Evolutionary conservation across 352 stramenopile genomes (phyloP).

Genomic region (Globisporangium solare): DNA sequence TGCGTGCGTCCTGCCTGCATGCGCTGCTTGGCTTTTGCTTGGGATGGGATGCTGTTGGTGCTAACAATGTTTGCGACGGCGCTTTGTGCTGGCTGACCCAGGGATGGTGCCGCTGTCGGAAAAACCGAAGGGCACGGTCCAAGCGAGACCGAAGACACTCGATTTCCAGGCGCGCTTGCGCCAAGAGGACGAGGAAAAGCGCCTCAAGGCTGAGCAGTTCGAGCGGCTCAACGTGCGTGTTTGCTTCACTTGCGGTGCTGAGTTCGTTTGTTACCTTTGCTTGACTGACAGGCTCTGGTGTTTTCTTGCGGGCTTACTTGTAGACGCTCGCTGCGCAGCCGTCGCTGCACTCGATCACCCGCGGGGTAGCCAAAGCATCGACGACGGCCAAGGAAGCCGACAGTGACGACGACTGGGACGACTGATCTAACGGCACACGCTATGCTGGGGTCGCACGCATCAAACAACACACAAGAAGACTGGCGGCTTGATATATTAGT

Average conservation of each 20-base stretch:
- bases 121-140: constrained; percentile 31
- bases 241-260: background rate
- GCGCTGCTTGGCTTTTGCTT: background rate
- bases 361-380: background rate
- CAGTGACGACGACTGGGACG: constrained; percentile 82
- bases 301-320: constrained; percentile 4
- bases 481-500: constrained; percentile 41
- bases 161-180: constrained; percentile 59
- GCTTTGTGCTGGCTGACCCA: constrained; percentile 8
- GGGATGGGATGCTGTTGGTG: background rate
- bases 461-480: constrained; percentile 6
- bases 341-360: constrained; percentile 50
- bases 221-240: constrained; percentile 63
- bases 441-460: no score
- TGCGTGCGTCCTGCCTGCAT: constrained; percentile 19
- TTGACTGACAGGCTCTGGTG: background rate
- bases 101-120: constrained; percentile 65
- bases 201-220: constrained; percentile 55
- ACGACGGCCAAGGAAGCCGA: constrained; percentile 29
- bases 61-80: constrained; percentile 1
- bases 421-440: constrained; percentile 11
- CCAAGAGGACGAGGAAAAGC: constrained; percentile 61
- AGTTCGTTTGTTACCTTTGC: background rate
- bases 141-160: constrained; percentile 51
- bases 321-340: constrained; percentile 64